Conservation (phyloP, 129 eudicot species). For the Flaveria linearis region DNA sequence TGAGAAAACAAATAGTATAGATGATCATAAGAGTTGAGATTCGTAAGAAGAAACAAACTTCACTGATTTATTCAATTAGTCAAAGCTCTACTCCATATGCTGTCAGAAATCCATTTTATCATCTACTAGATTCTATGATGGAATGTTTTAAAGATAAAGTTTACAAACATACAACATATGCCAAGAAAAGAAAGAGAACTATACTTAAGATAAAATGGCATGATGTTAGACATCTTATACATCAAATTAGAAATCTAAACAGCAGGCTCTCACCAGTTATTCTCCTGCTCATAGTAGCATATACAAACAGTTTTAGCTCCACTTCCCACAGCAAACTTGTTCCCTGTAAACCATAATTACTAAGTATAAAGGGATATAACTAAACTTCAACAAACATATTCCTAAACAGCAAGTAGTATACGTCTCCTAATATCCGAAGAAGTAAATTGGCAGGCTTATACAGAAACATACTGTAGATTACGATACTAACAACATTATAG, state of each 20-base stretch:
- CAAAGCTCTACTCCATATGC: conserved; percentile 9
- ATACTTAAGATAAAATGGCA: conserved; percentile 14
- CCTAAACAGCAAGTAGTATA: not conserved
- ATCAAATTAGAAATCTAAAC: conserved; percentile 12
- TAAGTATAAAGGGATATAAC: conserved; percentile 14
- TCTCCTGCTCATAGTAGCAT: conserved; percentile 99
- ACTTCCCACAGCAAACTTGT: conserved; percentile 99
- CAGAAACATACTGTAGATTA: not conserved
- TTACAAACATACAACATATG: conserved; percentile 15
- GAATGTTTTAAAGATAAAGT: not conserved
- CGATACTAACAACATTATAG: not conserved
- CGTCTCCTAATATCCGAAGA: not conserved
- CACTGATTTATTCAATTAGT: conserved; percentile 16
- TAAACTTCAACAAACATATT: conserved; percentile 16
- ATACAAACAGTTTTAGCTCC: conserved; percentile 98
- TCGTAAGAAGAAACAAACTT: conserved; percentile 23
- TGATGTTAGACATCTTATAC: conserved; percentile 2
- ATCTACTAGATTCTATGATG: conserved; percentile 19
- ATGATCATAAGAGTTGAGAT: conserved; percentile 8
- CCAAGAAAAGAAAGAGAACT: conserved; percentile 10
- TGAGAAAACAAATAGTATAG: conserved; percentile 36
- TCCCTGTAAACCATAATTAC: conserved; percentile 55
- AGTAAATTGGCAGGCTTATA: not conserved
- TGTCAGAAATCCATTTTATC: conserved; percentile 19
- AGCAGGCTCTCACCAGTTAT: conserved; percentile 71